Evolutionary conservation across 768 basidiomycete genomes (phyloP), one percentile per base, ranked within the genome.

Genomic region (Tephrocybe sp.): DNA sequence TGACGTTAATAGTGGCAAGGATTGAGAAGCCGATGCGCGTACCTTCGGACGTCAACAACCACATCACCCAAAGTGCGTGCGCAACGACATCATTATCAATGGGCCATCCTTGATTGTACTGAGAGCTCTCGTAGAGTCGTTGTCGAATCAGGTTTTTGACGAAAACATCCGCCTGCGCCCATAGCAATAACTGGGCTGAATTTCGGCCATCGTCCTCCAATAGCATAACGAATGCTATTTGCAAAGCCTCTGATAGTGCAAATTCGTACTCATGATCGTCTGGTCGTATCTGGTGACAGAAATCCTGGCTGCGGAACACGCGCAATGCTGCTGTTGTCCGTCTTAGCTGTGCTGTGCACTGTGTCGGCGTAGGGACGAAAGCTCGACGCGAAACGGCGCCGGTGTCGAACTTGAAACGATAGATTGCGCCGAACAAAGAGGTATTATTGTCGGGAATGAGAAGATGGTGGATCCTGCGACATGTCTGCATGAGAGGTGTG

Each of bases 191-290:
- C 59, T 78, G 79, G 10, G 31, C 58, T 26, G 65, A 66, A 57
- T 84, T 84, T 61, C 70, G 70, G 33, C 80, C 80, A 62, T 85
- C 83, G 63, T 80, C 77, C 53, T 83, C 83, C n/a, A 72, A 57
- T 53, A 81, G 51, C 76, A 62, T 60, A 35, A 53, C 35, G 0
- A 57, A 45, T 1, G 39, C 51, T 23, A 51, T 20, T 12, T 39
- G 26, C 10, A 57, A 40, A 5, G 55, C 55, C 5, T 55, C 60
- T 14, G 38, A 16, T 20, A 52, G n/a, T 3, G 22, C 48, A 0
- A 53, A 40, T 17, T 48, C 50, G 12, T 30, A 20, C 4, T 56
- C 54, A 22, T 2, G 2, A 38, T 45, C 8, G 16, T 42, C 13
- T 51, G 45, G 12, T 40, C 33, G 8, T 10, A 16, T 11, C 30